These are phyloP conservation scores for Albophoma yamanashiensis DNA, from an alignment of 2,329 filamentous ascomycete genomes.

Conservation along the genomic window DNA sequence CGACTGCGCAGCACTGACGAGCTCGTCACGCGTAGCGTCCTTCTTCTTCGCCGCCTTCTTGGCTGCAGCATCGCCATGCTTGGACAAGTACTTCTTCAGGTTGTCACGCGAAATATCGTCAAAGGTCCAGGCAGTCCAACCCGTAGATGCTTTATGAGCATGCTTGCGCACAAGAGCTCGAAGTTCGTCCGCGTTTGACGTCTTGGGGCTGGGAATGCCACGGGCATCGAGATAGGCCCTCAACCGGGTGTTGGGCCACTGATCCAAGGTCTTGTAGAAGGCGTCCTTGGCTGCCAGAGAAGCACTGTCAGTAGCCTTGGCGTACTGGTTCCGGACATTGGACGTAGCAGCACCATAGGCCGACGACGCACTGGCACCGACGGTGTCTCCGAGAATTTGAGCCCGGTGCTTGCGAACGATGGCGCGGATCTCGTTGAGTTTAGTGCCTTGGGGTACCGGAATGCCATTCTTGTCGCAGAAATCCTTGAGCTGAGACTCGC, in stretches of 20 bases:
- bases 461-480: constrained; percentile 89
- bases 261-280: constrained; percentile 50
- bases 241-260: constrained; percentile 67
- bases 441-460: constrained; percentile 79
- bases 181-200: constrained; percentile 60
- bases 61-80: constrained; percentile 41
- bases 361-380: constrained; percentile 44
- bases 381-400: constrained; percentile 56
- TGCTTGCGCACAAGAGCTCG: constrained; percentile 64
- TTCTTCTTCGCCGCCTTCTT: constrained; percentile 52
- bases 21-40: constrained; percentile 60
- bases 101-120: constrained; percentile 67
- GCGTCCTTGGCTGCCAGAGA: constrained; percentile 51
- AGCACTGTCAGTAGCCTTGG: constrained; percentile 62
- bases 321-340: constrained; percentile 64
- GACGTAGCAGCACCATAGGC: constrained; percentile 63
- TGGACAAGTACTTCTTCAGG: constrained; percentile 46
- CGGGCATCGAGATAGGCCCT: constrained; percentile 72
- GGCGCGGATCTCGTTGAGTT: constrained; percentile 78
- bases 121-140: constrained; percentile 67
- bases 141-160: constrained; percentile 56
- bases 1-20: constrained; percentile 53
- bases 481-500: constrained; percentile 78
- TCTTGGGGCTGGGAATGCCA: constrained; percentile 64
- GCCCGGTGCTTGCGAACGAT: constrained; percentile 82